phyloP scores from a whole-genome alignment of 2,329 filamentous ascomycete species.

The Colletotrichum sp. region DNA sequence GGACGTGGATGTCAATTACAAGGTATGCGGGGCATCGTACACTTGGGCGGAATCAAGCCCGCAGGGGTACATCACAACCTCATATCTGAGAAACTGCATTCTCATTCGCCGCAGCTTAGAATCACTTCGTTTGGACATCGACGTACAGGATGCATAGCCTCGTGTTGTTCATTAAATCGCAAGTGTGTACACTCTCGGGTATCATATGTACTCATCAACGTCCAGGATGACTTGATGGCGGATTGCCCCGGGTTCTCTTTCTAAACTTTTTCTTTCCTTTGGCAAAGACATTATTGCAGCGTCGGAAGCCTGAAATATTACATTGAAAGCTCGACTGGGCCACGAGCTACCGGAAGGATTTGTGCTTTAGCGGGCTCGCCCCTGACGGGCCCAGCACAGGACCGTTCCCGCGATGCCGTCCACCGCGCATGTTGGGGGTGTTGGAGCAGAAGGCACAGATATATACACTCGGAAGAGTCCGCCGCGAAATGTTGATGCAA shows the following conservation, averaged over 20 bases:
- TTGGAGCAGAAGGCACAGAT: conserved; percentile 69
- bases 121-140: background rate
- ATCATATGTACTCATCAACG: conserved; percentile 31
- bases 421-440: conserved; percentile 58
- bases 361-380: conserved; percentile 49
- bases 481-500: conserved; percentile 64
- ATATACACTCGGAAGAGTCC: conserved; percentile 64
- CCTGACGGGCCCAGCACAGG: conserved; percentile 30
- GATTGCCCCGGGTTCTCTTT: conserved; percentile 10
- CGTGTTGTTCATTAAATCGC: conserved; percentile 26
- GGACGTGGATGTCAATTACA: too few relatives aligned
- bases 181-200: conserved; percentile 29
- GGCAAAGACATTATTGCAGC: background rate
- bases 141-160: background rate
- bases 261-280: background rate
- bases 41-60: too few relatives aligned
- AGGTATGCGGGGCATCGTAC: too few relatives aligned
- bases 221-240: conserved; percentile 11
- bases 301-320: background rate
- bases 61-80: too few relatives aligned
- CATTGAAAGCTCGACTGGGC: background rate
- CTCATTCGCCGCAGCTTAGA: too few relatives aligned
- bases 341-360: conserved; percentile 47
- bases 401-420: conserved; percentile 46
- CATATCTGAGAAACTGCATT: too few relatives aligned